Base-by-base conservation (phyloP, 148 eudicot genomes). In the Cornus florida region DNA sequence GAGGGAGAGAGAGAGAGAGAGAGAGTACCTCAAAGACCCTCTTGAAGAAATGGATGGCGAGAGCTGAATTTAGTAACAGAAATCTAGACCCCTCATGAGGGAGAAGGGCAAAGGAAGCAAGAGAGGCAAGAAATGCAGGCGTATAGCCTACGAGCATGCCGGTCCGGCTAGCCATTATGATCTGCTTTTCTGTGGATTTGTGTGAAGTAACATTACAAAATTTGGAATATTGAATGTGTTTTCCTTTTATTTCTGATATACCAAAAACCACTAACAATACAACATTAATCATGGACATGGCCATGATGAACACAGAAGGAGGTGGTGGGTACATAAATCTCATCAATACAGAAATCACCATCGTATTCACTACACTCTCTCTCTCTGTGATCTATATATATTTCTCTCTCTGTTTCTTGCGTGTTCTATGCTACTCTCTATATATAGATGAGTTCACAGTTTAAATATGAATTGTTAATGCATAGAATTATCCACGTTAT, bases 211-310 rank as follows among this genome's bases (percentile, higher is more conserved):
- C 14, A 9, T 83, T 83, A 76, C 73, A 65, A 43, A 87, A 82
- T 23, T 84, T 87, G 6, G 90, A 87, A 46, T 87, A 87, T 62
- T 84, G 79, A 80, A 87, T 39, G 76, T 84, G 77, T 66, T 82
- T 84, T 2, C 89, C 89, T 41, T 62, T 84, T 2, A 67, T 53
- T 68, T 69, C 89, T 74, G 35, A 71, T 56, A 70, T 43, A 39
- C 87, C 89, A 0, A 64, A 69, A 43, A 32, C 82, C 5, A 74
- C 71, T n/a, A 79, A 3, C 1, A 82, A 65, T 19, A 66, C 69
- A 20, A 46, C 31, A 3, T 72, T 69, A 9, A 80, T 60, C 65
- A 77, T 81, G 0, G 86, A 78, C 88, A 86, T 83, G 59, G 84
- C 85, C 6, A 82, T 79, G 3, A 75, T 6, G 60, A 70, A 81